These are phyloP conservation scores for Candida boidinii DNA, from an alignment of 805 yeast species.

Conservation along the genomic window DNA sequence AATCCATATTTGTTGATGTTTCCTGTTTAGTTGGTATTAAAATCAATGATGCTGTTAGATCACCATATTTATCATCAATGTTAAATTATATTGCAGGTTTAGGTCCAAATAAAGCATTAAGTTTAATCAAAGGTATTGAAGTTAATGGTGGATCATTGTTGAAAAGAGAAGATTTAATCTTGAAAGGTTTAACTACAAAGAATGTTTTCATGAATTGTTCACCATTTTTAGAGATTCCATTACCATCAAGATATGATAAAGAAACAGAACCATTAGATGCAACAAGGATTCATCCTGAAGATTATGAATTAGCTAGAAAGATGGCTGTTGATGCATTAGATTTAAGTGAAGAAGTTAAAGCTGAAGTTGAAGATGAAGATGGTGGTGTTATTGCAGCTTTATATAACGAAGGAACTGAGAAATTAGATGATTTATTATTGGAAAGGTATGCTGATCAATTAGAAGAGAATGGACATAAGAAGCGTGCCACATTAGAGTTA, in stretches of 20 bases:
- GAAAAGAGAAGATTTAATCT: constrained; percentile 74
- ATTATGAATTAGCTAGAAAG: constrained; percentile 89
- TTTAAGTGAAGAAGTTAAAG: constrained; percentile 83
- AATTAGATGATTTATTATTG: constrained; percentile 78
- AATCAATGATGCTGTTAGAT: constrained; percentile 80
- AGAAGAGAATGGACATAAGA: constrained; percentile 66
- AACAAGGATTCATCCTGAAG: constrained; percentile 97
- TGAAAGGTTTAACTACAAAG: constrained; percentile 70
- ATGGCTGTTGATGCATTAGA: constrained; percentile 98
- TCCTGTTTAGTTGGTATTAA: constrained; percentile 91
- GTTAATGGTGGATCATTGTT: constrained; percentile 52
- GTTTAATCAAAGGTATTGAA: constrained; percentile 74
- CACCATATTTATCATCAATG: constrained; percentile 58
- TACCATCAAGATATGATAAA: constrained; percentile 44
- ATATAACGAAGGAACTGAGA: constrained; percentile 58
- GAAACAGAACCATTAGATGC: constrained; percentile 82
- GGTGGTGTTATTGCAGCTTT: constrained; percentile 74
- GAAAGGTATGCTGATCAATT: constrained; percentile 91
- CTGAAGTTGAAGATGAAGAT: constrained; percentile 64
- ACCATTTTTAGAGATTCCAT: constrained; percentile 76
- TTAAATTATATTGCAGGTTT: constrained; percentile 82
- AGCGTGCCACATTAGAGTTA: constrained; percentile 72
- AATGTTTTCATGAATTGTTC: constrained; percentile 87
- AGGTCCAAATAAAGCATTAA: constrained; percentile 92
- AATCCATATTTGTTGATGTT: constrained; percentile 80